Evolutionary conservation across 2,329 filamentous ascomycete genomes (phyloP), one percentile per base, ranked within the genome.

Genomic region (Hymenoscyphus fraxineus): DNA sequence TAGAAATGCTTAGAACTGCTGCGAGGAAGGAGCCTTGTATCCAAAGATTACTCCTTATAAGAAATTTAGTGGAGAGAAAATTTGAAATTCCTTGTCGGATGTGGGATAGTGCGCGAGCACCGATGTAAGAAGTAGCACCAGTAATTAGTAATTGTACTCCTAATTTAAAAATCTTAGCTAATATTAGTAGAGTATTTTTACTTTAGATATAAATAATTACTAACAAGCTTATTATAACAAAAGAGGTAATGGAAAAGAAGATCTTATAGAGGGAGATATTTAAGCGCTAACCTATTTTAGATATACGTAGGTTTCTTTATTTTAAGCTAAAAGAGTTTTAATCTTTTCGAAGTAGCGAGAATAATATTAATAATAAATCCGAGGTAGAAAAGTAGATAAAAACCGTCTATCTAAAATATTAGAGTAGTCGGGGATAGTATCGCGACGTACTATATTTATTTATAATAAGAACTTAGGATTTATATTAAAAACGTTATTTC

Each of bases 1-100:
- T 16, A 1, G 16, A 27, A 38, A 58, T 58, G 31, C 55, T 58
- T 13, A 58, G 5, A 35, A 38, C 9, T 4, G 55, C 55, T 4
- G 55, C 55, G n/a, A 58, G 10, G 55, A 58, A 32, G 16, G 55
- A 32, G n/a, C 55, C 55, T 58, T 58, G 55, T 35, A 58, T 58
- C 55, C 55, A 58, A 58, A 58, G 55, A 38, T 31, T 38, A 38
- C 35, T 58, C 27, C 10, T 16, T 1, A 31, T 58, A 16, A 58
- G 35, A 32, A 58, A 35, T 15, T 38, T 32, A 12, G 35, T 35
- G 27, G 27, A 35, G 13, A 58, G n/a, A 3, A 58, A n/a, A 32
- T 10, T 15, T 16, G 16, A 31, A n/a, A 35, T 16, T 19, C 27
- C 27, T 10, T n/a, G 16, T 47, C 41, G 41, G 10, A 47, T 19